Conservation (phyloP, 257 asterid genomes). For the Plectranthus barbatus region DNA sequence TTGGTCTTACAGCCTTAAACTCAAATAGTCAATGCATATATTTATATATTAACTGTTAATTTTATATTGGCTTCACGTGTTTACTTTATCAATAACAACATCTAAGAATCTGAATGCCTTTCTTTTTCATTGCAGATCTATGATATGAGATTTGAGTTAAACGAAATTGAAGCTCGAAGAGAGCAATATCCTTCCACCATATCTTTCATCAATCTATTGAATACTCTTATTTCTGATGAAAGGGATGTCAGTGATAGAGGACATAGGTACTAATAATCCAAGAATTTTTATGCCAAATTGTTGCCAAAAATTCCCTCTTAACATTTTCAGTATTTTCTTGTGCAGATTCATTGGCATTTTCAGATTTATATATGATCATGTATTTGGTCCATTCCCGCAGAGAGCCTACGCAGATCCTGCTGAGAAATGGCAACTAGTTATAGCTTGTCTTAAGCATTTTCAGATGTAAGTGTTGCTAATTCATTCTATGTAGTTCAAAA, state of each 20-base stretch:
- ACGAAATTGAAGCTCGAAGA: slow-evolving; percentile 95
- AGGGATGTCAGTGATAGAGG: slow-evolving; percentile 81
- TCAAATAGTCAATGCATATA: background rate
- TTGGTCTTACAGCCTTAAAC: background rate
- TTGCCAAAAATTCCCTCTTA: slow-evolving; percentile 8
- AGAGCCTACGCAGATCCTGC: slow-evolving; percentile 88
- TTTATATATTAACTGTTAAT: background rate
- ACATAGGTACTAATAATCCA: slow-evolving; percentile 51
- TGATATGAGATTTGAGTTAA: slow-evolving; percentile 94
- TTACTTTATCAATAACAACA: background rate
- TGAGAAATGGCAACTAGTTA: slow-evolving; percentile 92
- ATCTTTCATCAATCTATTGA: slow-evolving; percentile 73
- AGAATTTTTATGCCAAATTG: background rate
- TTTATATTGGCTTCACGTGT: background rate
- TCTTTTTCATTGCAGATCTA: slow-evolving; percentile 53
- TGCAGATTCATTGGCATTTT: slow-evolving; percentile 92
- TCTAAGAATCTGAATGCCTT: background rate
- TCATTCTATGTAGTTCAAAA: background rate
- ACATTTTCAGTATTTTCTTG: slow-evolving; percentile 2
- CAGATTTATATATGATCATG: slow-evolving; percentile 86
- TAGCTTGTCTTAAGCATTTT: slow-evolving; percentile 82
- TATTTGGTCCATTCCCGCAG: slow-evolving; percentile 93
- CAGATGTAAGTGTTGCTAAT: slow-evolving; percentile 52
- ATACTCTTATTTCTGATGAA: slow-evolving; percentile 84
- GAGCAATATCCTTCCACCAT: slow-evolving; percentile 96